A percentile compares a stretch with the other conserved stretches of the same genome.
These are phyloP conservation scores for Tuber indicum DNA, from an alignment of 495 filamentous ascomycete genomes.

Conservation along the genomic window DNA sequence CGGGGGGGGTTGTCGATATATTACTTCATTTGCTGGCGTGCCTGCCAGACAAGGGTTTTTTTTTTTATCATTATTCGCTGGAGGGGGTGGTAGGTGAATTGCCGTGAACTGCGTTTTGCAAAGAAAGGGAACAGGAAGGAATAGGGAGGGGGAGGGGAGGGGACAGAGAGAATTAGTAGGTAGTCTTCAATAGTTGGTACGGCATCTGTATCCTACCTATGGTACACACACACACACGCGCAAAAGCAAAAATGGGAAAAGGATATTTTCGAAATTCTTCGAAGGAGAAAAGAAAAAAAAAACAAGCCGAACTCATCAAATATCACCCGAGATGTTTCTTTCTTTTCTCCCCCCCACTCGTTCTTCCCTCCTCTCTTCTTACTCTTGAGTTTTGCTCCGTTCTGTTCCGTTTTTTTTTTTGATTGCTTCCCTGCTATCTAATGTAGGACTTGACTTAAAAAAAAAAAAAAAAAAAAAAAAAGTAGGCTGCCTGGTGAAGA, in stretches of 20 bases:
- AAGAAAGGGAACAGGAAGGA: not conserved
- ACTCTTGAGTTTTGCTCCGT: not conserved
- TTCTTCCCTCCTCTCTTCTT: not conserved
- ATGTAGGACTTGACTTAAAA: no score
- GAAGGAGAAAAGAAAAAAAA: not conserved
- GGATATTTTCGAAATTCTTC: not conserved
- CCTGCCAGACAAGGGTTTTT: not conserved
- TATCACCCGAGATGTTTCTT: not conserved
- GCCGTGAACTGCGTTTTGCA: not conserved
- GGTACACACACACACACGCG: not conserved
- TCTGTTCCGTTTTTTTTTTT: not conserved
- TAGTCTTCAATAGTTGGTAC: not conserved
- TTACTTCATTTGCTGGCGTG: conserved; percentile 12
- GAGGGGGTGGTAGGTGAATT: not conserved
- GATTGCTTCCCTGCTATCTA: not conserved
- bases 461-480: not conserved
- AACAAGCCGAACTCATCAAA: not conserved
- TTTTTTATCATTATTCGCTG: not conserved
- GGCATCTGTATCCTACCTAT: not conserved
- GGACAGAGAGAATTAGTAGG: not conserved
- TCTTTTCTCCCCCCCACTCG: not conserved
- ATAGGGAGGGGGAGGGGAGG: not conserved
- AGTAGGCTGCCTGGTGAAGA: not conserved
- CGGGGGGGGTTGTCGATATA: not conserved
- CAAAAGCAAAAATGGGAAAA: not conserved